These are phyloP conservation scores for Limonium bicolor DNA, from an alignment of 148 eudicot genomes.

Conservation along the genomic window DNA sequence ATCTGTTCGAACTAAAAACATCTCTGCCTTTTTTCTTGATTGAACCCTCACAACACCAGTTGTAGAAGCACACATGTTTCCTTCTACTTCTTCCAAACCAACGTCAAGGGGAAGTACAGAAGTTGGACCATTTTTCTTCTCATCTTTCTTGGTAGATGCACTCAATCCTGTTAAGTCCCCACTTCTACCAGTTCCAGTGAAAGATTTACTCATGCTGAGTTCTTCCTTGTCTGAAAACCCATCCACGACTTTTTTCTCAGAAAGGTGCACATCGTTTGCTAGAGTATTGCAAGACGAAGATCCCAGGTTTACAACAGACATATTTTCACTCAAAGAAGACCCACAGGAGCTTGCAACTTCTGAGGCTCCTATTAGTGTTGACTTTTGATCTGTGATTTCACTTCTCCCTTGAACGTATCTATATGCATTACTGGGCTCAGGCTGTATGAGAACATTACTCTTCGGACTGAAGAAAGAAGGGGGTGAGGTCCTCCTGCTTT, in stretches of 20 bases:
- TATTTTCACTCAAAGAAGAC: conserved; percentile 18
- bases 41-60: conserved; percentile 95
- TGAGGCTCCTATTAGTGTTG: conserved; percentile 3
- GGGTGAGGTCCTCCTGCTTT: conserved; percentile 41
- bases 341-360: conserved; percentile 24
- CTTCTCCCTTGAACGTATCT: conserved; percentile 11
- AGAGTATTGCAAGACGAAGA: conserved; percentile 13
- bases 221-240: not conserved
- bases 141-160: conserved; percentile 10
- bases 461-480: conserved; percentile 18
- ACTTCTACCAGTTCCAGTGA: too few species aligned
- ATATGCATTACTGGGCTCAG: conserved; percentile 15
- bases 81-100: conserved; percentile 32
- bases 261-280: conserved; percentile 6
- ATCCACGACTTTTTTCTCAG: conserved; percentile 13
- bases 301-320: conserved; percentile 11
- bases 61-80: conserved; percentile 90
- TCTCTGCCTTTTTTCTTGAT: conserved; percentile 94
- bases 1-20: conserved; percentile 96
- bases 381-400: conserved; percentile 14
- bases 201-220: too few species aligned
- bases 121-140: conserved; percentile 19
- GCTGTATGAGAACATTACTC: conserved; percentile 22
- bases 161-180: too few species aligned
- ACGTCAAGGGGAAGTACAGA: conserved; percentile 22